phyloP scores from a whole-genome alignment of 1,139 yeast genomes.

The Meyerozyma carpophila region DNA sequence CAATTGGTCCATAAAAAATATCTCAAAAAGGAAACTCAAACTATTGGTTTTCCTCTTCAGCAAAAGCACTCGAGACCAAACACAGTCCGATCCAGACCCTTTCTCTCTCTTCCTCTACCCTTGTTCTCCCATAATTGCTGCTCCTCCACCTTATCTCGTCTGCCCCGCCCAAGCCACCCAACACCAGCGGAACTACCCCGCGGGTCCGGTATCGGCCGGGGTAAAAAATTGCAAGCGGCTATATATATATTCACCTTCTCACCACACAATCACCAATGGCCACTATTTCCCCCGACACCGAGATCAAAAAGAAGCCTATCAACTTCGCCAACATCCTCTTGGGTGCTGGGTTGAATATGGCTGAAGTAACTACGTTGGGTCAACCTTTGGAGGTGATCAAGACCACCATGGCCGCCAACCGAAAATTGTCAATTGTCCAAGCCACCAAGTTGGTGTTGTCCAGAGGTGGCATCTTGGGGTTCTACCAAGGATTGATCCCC shows the following conservation, averaged over 20 bases:
- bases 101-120: no score
- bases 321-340: slow-evolving; percentile 83
- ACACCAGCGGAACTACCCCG: not conserved
- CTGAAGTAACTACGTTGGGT: slow-evolving; percentile 91
- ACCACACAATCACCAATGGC: not conserved
- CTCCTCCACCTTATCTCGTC: no score
- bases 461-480: slow-evolving; percentile 87
- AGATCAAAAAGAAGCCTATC: slow-evolving; percentile 75
- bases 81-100: no score
- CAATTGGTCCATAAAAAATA: not conserved
- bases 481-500: slow-evolving; percentile 95
- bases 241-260: not conserved
- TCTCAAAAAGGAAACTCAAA: no score
- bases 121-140: no score
- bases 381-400: slow-evolving; percentile 94
- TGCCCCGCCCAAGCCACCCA: not conserved
- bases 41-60: no score
- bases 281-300: slow-evolving; percentile 1
- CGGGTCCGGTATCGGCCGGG: slow-evolving; percentile 2
- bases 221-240: not conserved
- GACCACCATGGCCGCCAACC: slow-evolving; percentile 98
- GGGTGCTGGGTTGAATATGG: slow-evolving; percentile 90
- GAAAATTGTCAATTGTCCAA: slow-evolving; percentile 60
- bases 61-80: no score
- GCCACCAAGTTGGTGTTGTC: slow-evolving; percentile 80